A percentile compares a stretch with the other conserved stretches of the same genome.
Conservation (phyloP, 257 asterid genomes). For the Cruciata laevipes region DNA sequence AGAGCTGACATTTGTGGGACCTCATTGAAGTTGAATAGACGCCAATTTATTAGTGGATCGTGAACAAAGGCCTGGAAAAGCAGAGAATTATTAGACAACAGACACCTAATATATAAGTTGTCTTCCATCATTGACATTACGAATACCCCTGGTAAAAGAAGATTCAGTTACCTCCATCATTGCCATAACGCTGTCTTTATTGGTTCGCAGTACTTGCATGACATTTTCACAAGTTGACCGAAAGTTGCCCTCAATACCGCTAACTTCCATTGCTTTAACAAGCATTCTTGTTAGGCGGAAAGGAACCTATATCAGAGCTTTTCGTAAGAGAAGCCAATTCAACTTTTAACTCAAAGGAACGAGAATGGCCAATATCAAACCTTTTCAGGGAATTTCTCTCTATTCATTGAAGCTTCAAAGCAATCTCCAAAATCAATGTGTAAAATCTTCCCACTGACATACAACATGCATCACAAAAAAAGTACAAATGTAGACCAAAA, state of each 20-base stretch:
- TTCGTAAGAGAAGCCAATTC: background rate
- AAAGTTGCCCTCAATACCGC: conserved; percentile 98
- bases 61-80: conserved; percentile 91
- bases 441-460: conserved; percentile 89
- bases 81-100: background rate
- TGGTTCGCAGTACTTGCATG: conserved; percentile 92
- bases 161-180: conserved; percentile 90
- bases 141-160: background rate
- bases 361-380: conserved; percentile 23
- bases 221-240: conserved; percentile 96
- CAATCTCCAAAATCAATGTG: conserved; percentile 99
- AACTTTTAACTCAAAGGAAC: conserved; percentile 3
- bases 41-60: conserved; percentile 98
- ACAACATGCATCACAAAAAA: conserved; percentile 17
- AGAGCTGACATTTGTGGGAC: conserved; percentile 84
- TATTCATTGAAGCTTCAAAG: conserved; percentile 99
- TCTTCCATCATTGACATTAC: too few relatives aligned
- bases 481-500: conserved; percentile 5
- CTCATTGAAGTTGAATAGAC: conserved; percentile 96
- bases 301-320: conserved; percentile 65
- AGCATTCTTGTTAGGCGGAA: conserved; percentile 99
- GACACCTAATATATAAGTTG: background rate
- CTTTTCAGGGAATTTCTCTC: conserved; percentile 99
- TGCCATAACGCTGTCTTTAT: conserved; percentile 98
- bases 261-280: conserved; percentile 99